Evolutionary conservation across 1,284 basidiomycete genomes (phyloP), one percentile per base, ranked within the genome.

Genomic region (Omphalotus olearius): DNA sequence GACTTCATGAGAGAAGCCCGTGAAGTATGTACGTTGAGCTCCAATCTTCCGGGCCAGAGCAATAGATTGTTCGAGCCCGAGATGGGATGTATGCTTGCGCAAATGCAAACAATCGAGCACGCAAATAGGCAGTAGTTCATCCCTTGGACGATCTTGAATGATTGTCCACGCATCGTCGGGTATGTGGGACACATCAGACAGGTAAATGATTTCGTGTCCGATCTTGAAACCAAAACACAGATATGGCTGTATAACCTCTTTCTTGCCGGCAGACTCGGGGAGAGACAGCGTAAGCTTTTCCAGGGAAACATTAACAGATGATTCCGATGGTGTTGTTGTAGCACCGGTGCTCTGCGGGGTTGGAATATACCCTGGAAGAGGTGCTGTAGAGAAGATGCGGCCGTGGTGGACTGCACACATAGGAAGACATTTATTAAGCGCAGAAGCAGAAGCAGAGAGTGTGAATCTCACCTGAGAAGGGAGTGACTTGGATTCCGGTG

Each of bases 161-260:
- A 81, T 57, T 13, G 66, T 55, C 84, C 87, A 88, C 37, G 80
- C 75, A 26, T 80, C 75, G 9, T 85, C 78, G 2, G 90, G 87
- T 51, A 92, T 86, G 60, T 74, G 64, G 4, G 86, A 89, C 35
- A 83, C 85, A 62, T 92, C 90, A 23, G 86, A 86, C 50, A 91
- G 73, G 65, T 91, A 90, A 11, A 81, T 70, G 42, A 91, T 62
- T 35, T 74, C 67, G 39, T 82, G 70, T 56, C 80, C 74, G 26
- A 92, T 75, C 58, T 83, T 74, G 71, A 91, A 92, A n/a, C 85
- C 88, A 57, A 85, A 76, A 60, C 82, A 88, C 45, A 82, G 64
- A 64, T 85, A 90, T 1, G 88, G 88, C 13, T 71, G 68, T 20
- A 82, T 69, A n/a, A 66, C 57, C 33, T 47, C 45, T 7, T 46